These are phyloP conservation scores for Lophiotrema nucula DNA, from an alignment of 495 filamentous ascomycete genomes.

Conservation along the genomic window DNA sequence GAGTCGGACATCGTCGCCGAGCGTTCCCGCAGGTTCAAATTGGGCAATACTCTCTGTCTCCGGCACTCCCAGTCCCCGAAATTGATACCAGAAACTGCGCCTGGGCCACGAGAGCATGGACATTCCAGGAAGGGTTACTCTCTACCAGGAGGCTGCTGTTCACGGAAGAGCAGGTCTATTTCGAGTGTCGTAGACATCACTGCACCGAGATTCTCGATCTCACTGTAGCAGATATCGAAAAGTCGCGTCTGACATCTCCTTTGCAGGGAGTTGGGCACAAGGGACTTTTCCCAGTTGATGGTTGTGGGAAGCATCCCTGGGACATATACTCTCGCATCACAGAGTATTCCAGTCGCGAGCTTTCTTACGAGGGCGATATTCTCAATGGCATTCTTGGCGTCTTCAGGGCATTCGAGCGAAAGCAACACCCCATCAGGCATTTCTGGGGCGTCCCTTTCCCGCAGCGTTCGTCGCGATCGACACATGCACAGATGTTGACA, in stretches of 20 bases:
- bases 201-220: not conserved
- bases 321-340: not conserved
- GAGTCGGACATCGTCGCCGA: not conserved
- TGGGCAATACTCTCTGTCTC: not conserved
- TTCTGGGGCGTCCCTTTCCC: not conserved
- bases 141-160: not conserved
- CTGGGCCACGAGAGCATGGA: constrained; percentile 1
- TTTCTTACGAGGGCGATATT: not conserved
- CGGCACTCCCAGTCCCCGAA: not conserved
- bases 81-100: not conserved
- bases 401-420: not conserved
- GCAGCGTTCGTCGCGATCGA: not conserved
- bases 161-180: constrained; percentile 2
- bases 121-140: constrained; percentile 2
- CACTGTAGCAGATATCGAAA: not conserved
- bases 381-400: constrained; percentile 2
- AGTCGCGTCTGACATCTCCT: not conserved
- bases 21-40: not conserved
- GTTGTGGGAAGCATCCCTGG: not conserved
- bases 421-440: not conserved
- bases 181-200: not conserved
- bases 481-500: not conserved
- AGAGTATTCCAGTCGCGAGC: not conserved
- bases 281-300: not conserved
- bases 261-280: not conserved